Evolutionary conservation across 2,329 filamentous ascomycete species (phyloP), one percentile per base, ranked within the genome.

Genomic region (Penicillium paneum): DNA sequence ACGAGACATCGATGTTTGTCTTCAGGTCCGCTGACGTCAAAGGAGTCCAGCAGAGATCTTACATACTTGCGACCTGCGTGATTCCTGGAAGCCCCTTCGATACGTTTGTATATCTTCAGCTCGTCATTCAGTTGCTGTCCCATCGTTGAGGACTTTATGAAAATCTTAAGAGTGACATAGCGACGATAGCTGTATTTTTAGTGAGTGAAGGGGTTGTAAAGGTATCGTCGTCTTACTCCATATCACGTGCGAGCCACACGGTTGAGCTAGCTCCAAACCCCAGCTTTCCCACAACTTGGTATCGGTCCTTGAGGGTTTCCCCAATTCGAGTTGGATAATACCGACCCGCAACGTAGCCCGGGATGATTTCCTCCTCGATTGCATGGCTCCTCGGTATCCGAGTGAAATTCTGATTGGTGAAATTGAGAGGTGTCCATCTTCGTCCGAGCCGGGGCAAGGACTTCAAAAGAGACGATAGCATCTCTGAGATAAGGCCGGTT

Each of bases 71-170:
- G 63, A 19, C 72, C 72, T n/a, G 67, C 66, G 50, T 75, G 70
- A 12, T 19, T 41, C 44, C 42, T 45, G 2, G 65, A 52, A 10
- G 44, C 55, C 47, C 29, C 44, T 19, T 68, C 65, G 3, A 79
- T 74, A 21, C 67, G 69, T 57, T 71, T 70, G 45, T 79, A 79
- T n/a, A 78, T 77, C 3, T 66, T 59, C 11, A 78, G 58, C 61
- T 80, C 77, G 15, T 75, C 29, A 44, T 71, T 64, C n/a, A 69
- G 2, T 39, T 67, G 64, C 35, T 65, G 55, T 1, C 64, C 68
- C 60, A 71, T 62, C 3, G 63, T 67, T 35, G 58, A 31, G 55
- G 68, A 56, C 29, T 66, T 56, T 48, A 68, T 58, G 29, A 65
- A 70, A 8, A 72, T 63, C 32, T 69, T 72, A 21, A 71, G 60